phyloP scores from a whole-genome alignment of 441 rosid genomes.

The Gossypium davidsonii region DNA sequence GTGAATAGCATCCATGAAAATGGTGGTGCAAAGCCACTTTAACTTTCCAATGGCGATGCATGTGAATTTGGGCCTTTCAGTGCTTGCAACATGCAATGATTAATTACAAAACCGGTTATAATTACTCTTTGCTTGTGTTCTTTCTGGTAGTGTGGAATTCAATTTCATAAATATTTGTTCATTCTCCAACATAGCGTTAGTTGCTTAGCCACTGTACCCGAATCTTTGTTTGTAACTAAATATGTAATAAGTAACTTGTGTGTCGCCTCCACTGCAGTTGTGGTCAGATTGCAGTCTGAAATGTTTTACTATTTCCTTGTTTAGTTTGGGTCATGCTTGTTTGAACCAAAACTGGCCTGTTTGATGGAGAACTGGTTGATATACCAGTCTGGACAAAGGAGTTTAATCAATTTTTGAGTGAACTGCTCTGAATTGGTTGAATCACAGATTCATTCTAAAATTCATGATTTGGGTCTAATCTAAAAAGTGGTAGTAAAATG shows the following conservation, averaged over 20 bases:
- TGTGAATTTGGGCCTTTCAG: slow-evolving; percentile 11
- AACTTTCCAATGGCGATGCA: background rate
- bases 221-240: slow-evolving; percentile 14
- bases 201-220: background rate
- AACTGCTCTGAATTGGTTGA: too few relatives aligned
- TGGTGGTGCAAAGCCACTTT: slow-evolving; percentile 45
- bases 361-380: too few relatives aligned
- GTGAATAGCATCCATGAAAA: slow-evolving; percentile 51
- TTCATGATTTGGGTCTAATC: too few relatives aligned
- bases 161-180: background rate
- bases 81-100: slow-evolving; percentile 12
- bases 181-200: background rate
- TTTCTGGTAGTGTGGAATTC: background rate
- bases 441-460: too few relatives aligned
- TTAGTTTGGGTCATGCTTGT: too few relatives aligned
- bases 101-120: slow-evolving; percentile 20
- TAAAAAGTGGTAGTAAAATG: too few relatives aligned
- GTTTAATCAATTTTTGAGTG: too few relatives aligned
- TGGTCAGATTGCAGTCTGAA: background rate
- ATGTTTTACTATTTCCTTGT: background rate
- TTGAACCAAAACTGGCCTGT: too few relatives aligned
- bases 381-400: too few relatives aligned
- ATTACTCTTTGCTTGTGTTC: background rate
- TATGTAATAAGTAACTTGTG: slow-evolving; percentile 11
- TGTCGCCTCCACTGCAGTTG: background rate